Evolutionary conservation across 2,329 filamentous ascomycete genomes (phyloP), one percentile per base, ranked within the genome.

Genomic region (Colletotrichum sp.): DNA sequence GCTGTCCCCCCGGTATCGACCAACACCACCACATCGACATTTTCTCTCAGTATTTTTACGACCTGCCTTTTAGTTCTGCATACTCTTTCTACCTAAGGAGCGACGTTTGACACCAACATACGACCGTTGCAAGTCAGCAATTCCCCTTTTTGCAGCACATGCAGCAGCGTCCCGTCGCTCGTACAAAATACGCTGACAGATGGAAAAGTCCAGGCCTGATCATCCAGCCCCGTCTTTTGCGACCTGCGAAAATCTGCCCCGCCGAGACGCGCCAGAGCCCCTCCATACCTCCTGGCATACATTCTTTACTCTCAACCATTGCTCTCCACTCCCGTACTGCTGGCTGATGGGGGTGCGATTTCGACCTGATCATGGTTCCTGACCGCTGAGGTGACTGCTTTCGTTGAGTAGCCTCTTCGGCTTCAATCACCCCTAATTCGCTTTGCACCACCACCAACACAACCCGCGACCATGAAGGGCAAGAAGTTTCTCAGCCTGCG

Each of bases 401-500:
- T 52, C 21, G 38, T 28, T 56, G 26, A 67, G 69, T 73, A 75
- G 73, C 69, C 63, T 34, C 38, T 36, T 28, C 38, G 67, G 67
- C 67, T 69, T 26, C 65, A 58, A 38, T 36, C 34, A 69, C n/a
- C 10, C 32, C 67, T 28, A 18, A 36, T 48, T 68, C 28, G 52
- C 65, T 72, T 61, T 65, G 18, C 62, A 61, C 55, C 21, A 48
- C 72, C 21, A 36, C 72, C 63, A 65, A 38, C 43, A 30, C 24
- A 12, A 58, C 28, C 34, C 68, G 78, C 76, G 81, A 87, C 78
- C 81, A 91, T 91, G 87, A 91, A 90, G 84, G 84, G 87, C 77
- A 92, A 90, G 81, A 92, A 93, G 80, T 92, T 95, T 82, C 91
- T 94, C 75, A 94, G 91, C 83, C 88, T 93, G 79, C 91, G 93